These are phyloP conservation scores for Metschnikowia continentalis DNA, from an alignment of 805 yeast species.

Conservation along the genomic window DNA sequence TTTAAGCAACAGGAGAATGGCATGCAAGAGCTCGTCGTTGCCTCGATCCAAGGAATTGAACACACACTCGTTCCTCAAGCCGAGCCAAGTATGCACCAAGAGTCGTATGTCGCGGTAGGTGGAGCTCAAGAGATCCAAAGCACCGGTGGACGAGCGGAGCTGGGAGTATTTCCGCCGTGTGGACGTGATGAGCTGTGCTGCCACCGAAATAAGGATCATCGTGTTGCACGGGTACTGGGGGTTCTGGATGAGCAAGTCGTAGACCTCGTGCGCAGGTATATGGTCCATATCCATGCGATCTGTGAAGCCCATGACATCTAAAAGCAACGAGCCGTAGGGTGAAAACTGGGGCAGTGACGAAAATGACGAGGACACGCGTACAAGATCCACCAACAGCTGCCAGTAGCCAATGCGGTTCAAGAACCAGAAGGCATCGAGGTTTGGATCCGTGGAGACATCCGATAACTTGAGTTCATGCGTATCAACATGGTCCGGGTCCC, in stretches of 20 bases:
- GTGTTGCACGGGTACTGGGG: constrained; percentile 17
- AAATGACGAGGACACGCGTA: constrained; percentile 1
- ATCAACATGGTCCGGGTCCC: constrained; percentile 11
- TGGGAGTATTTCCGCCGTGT: not conserved
- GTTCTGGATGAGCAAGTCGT: constrained; percentile 7
- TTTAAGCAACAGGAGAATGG: constrained; percentile 8
- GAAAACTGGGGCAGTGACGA: constrained; percentile 6
- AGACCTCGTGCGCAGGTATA: constrained; percentile 5
- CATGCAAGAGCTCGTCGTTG: constrained; percentile 27
- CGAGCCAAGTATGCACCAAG: constrained; percentile 14
- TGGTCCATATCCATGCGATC: constrained; percentile 14
- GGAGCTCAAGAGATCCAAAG: constrained; percentile 13
- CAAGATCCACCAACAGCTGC: constrained; percentile 20
- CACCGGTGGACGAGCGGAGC: constrained; percentile 8
- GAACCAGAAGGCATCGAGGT: constrained; percentile 23
- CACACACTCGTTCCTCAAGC: constrained; percentile 10
- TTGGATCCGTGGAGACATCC: constrained; percentile 7
- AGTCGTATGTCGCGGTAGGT: constrained; percentile 1
- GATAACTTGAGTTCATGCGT: constrained; percentile 6
- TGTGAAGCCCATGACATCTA: constrained; percentile 21
- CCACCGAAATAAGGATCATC: constrained; percentile 6
- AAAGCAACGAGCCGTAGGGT: constrained; percentile 21
- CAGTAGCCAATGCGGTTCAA: constrained; percentile 28
- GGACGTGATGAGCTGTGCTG: constrained; percentile 7
- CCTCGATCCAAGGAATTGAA: constrained; percentile 16